Conservation (phyloP, 305 asterid genomes). For the Solanum chacoense region DNA sequence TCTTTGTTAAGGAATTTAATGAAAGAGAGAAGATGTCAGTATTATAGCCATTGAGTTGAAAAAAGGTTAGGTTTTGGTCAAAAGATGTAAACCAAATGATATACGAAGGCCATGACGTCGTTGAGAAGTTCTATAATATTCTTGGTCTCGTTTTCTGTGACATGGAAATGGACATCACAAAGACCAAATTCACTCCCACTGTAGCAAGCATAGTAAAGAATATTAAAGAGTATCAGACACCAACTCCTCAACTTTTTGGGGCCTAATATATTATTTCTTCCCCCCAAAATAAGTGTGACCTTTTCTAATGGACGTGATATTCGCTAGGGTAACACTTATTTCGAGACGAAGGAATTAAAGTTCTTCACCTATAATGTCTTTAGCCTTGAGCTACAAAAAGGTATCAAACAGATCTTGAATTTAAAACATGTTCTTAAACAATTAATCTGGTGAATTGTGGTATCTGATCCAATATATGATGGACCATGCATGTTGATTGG, state of each 20-base stretch:
- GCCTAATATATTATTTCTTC: background rate
- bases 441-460: background rate
- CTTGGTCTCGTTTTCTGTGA: background rate
- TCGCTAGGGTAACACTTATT: background rate
- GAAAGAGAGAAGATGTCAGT: background rate
- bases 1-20: background rate
- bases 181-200: background rate
- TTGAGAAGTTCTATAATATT: background rate
- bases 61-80: background rate
- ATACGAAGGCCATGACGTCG: background rate
- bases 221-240: background rate
- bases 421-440: background rate
- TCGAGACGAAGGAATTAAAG: fast-evolving
- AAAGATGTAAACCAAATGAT: background rate
- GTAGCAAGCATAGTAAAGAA: background rate
- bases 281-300: background rate
- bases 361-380: background rate
- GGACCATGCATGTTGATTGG: background rate
- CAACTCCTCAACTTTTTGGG: background rate
- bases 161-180: background rate
- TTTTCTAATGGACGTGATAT: background rate
- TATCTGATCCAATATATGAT: background rate
- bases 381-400: background rate
- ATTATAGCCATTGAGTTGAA: background rate
- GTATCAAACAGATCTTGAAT: background rate